Conservation (phyloP, 768 basidiomycete genomes). For the Suillus subluteus region DNA sequence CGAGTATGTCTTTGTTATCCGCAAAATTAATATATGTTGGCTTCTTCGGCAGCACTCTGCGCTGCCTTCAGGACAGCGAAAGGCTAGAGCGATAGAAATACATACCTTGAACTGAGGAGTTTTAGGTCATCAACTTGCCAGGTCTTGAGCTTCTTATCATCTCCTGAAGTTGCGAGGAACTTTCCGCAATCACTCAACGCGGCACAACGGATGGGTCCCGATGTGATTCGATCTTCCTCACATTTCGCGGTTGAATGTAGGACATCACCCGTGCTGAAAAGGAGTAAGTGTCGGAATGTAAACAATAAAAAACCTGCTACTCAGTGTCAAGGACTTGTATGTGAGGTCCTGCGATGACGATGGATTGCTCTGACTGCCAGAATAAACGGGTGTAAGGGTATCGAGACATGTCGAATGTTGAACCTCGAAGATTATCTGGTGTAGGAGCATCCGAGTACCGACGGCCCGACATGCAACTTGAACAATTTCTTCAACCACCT, state of each 20-base stretch:
- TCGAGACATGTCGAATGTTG: constrained; percentile 35
- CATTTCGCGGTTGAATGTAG: constrained; percentile 46
- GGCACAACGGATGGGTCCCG: constrained; percentile 63
- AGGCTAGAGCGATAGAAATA: neutral
- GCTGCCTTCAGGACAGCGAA: constrained; percentile 9
- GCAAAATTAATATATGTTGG: constrained; percentile 74
- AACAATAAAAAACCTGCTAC: constrained; percentile 41
- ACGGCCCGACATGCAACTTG: neutral
- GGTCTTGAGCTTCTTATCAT: constrained; percentile 82
- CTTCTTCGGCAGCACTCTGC: constrained; percentile 82
- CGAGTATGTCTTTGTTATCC: constrained; percentile 65
- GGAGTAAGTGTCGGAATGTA: constrained; percentile 14
- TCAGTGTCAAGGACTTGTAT: constrained; percentile 59
- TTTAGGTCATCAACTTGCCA: constrained; percentile 65
- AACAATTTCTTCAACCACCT: neutral
- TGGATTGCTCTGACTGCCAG: constrained; percentile 33
- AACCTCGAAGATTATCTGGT: neutral
- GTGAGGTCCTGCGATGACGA: constrained; percentile 62
- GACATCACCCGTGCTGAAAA: constrained; percentile 54
- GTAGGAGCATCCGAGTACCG: neutral
- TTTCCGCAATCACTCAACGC: constrained; percentile 48
- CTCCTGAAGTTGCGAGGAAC: constrained; percentile 66
- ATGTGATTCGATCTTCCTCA: constrained; percentile 35
- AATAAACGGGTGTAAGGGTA: constrained; percentile 58
- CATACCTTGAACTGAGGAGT: constrained; percentile 66